A percentile compares a stretch with the other conserved stretches of the same genome.
phyloP scores from a whole-genome alignment of 2,329 filamentous ascomycete genomes.

The Sclerotinia minor region DNA sequence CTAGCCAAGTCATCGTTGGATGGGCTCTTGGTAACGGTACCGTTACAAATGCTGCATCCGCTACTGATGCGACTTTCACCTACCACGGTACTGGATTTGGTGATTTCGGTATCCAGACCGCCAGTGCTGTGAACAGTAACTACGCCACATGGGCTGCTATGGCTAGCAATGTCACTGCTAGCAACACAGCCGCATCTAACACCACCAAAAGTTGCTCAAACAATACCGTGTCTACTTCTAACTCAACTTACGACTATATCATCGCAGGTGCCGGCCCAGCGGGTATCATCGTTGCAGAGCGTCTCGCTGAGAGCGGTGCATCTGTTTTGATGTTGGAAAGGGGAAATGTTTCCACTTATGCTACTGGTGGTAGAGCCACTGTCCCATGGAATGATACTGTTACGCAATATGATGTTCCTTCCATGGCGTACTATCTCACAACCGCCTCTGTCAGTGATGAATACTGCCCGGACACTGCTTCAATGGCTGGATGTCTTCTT shows the following conservation, averaged over 20 bases:
- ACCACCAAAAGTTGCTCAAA: slow-evolving; percentile 12
- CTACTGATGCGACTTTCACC: slow-evolving; percentile 21
- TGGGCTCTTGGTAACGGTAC: slow-evolving; percentile 24
- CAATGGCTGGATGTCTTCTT: slow-evolving; percentile 69
- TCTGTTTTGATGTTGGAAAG: slow-evolving; percentile 25
- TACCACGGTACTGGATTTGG: slow-evolving; percentile 22
- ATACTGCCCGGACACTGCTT: slow-evolving; percentile 50
- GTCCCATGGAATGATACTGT: slow-evolving; percentile 24
- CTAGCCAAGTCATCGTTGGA: slow-evolving; percentile 9
- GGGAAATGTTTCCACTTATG: slow-evolving; percentile 24
- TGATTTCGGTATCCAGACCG: slow-evolving; percentile 6
- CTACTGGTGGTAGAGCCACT: slow-evolving; percentile 18
- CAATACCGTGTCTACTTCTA: neutral
- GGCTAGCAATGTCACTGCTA: slow-evolving; percentile 9
- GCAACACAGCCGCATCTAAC: slow-evolving; percentile 13
- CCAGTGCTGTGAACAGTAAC: slow-evolving; percentile 10
- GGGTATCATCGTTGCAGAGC: slow-evolving; percentile 23
- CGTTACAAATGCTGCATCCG: slow-evolving; percentile 19
- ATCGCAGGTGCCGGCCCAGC: slow-evolving; percentile 23
- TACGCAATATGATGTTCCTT: slow-evolving; percentile 23
- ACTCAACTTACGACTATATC: slow-evolving; percentile 22
- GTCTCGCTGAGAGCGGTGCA: slow-evolving; percentile 22
- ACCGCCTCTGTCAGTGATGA: slow-evolving; percentile 20
- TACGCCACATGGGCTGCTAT: slow-evolving; percentile 20
- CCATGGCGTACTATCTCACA: slow-evolving; percentile 23